Evolutionary conservation across 352 stramenopile species (phyloP), one percentile per base, ranked within the genome.

Genomic region (Globisporangium uncinulatum): DNA sequence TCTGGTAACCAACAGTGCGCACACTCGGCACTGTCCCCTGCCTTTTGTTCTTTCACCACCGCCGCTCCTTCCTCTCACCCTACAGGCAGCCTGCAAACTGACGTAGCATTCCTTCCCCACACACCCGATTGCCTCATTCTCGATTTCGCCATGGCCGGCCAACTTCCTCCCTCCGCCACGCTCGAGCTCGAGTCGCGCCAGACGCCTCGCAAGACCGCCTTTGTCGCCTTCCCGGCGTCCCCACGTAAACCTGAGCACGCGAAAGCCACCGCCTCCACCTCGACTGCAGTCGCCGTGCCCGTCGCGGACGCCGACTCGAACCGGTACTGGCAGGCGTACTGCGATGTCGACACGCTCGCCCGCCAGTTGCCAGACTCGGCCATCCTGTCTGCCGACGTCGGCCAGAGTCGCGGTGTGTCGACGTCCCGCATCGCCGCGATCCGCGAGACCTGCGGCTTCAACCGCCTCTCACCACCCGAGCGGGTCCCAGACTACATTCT

Each of bases 311-410:
- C 69, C 10, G 66, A 66, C 45, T 37, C 45, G 45, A 51, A 51
- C 19, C 65, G 61, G 2, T 79, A 79, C 55, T 71, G 65, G 63
- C 59, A 79, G 21, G 68, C 71, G 24, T 80, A 80, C 59, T 61
- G 63, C 9, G 24, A 57, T 15, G 46, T 76, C 41, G 66, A 75
- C 43, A 61, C 67, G 20, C 37, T 80, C 14, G 47, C 61, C 14
- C 14, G 14, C 3, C 55, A 65, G 37, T 36, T 56, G 21, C 56
- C 62, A 10, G 58, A 58, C 44, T 73, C 60, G 42, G 60, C 56
- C 17, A 76, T 79, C 34, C 56, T 42, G n/a, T 17, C 54, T 0
- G 31, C 13, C 24, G 71, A 73, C 17, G 45, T 76, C 4, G 68
- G 74, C 19, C 64, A 71, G n/a, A 75, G 66, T 37, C 34, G 52